phyloP scores from a whole-genome alignment of 2,329 filamentous ascomycete genomes.

The Fusarium sp. region DNA sequence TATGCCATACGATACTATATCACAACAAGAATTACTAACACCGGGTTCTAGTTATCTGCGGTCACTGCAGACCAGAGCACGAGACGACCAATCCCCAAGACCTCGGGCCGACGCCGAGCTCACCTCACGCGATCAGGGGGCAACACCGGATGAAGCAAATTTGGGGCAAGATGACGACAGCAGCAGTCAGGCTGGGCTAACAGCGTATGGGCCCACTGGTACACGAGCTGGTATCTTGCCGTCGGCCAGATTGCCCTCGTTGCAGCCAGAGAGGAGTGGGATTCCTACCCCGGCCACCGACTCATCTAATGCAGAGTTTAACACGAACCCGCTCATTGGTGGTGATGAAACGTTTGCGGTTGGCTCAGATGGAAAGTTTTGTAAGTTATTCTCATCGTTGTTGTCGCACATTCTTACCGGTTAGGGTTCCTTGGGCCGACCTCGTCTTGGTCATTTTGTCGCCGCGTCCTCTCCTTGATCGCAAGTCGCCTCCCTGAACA shows the following conservation, averaged over 20 bases:
- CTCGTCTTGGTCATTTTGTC: background rate
- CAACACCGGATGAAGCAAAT: background rate
- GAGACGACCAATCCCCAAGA: background rate
- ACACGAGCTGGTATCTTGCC: background rate
- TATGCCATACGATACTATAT: rapidly evolving
- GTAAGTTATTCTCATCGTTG: background rate
- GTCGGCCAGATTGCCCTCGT: background rate
- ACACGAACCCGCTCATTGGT: background rate
- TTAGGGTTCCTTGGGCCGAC: background rate
- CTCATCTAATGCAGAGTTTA: background rate
- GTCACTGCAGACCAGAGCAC: background rate
- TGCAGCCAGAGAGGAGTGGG: background rate
- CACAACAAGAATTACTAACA: background rate
- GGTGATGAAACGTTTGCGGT: background rate
- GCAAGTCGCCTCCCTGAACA: background rate
- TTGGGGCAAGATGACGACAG: background rate
- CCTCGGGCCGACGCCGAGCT: background rate
- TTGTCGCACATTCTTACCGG: background rate
- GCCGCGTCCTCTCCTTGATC: background rate
- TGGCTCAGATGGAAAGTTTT: background rate
- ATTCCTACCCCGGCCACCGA: background rate
- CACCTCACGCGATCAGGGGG: background rate
- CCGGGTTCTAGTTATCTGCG: background rate
- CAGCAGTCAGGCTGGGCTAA: background rate
- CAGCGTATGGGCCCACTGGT: background rate